Evolutionary conservation across 768 basidiomycete species (phyloP).

Genomic region (Zangia roseola): DNA sequence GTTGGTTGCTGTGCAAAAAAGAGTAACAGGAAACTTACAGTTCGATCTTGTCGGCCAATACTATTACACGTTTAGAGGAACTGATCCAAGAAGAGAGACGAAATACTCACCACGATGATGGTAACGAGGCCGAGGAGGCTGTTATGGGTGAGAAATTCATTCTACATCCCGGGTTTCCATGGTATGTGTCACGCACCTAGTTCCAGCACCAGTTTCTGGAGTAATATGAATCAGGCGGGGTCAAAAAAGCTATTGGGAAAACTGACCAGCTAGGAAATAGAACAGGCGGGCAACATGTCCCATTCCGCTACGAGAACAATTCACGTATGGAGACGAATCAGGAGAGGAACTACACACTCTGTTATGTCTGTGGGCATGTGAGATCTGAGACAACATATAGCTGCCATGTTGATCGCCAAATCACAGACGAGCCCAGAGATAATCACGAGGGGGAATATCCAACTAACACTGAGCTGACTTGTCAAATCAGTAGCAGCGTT

Average conservation of each 20-base stretch:
- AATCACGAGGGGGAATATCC: conserved; percentile 21
- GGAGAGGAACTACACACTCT: conserved; percentile 6
- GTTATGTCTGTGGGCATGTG: neutral
- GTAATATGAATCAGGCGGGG: neutral
- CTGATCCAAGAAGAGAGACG: neutral
- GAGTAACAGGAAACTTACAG: neutral
- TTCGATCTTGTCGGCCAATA: conserved; percentile 17
- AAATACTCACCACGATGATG: conserved; percentile 13
- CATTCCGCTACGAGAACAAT: conserved; percentile 3
- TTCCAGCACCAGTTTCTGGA: conserved; percentile 14
- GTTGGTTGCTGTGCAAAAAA: neutral
- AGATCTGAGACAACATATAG: conserved; percentile 8
- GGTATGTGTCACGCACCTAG: conserved; percentile 8
- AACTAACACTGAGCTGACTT: conserved; percentile 7
- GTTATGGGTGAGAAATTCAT: neutral
- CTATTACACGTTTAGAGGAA: neutral
- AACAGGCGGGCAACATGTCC: conserved; percentile 1
- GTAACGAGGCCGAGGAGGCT: conserved; percentile 11
- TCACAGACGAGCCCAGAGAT: conserved; percentile 19
- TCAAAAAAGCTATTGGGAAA: neutral
- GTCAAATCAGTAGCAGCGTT: neutral
- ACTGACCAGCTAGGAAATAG: conserved; percentile 14
- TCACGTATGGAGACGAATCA: neutral
- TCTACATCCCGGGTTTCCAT: neutral
- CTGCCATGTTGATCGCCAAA: conserved; percentile 10